Evolutionary conservation across 225 moss, liverwort and hornwort species (phyloP).

Genomic region (Marchantia paleacea): DNA sequence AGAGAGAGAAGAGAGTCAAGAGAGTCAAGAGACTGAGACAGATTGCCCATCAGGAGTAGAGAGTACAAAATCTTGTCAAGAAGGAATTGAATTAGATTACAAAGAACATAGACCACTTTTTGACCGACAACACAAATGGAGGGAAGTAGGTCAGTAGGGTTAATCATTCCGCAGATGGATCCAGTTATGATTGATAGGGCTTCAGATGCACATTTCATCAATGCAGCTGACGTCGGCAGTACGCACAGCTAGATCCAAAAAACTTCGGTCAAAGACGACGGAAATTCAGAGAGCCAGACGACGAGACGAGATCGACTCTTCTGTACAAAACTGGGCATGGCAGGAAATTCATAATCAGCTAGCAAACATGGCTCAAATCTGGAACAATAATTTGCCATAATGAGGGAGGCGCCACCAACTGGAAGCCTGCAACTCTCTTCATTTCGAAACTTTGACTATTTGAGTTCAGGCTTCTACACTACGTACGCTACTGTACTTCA

Average conservation of each 20-base stretch:
- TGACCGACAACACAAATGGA: not conserved
- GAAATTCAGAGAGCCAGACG: not conserved
- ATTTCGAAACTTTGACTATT: constrained; percentile 6
- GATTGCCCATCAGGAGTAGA: not conserved
- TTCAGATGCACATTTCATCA: constrained; percentile 1
- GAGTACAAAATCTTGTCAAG: not conserved
- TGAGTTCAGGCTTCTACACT: not conserved
- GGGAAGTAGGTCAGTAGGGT: not conserved
- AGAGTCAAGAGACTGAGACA: no score
- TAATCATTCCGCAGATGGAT: not conserved
- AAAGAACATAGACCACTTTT: not conserved
- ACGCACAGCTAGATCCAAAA: constrained; percentile 3
- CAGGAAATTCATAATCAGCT: not conserved
- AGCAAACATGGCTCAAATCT: not conserved
- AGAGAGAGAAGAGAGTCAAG: not conserved
- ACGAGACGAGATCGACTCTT: not conserved
- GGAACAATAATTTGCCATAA: constrained; percentile 2
- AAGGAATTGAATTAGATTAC: not conserved
- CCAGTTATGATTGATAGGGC: not conserved
- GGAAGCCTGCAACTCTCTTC: not conserved
- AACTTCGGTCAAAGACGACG: not conserved
- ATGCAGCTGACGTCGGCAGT: not conserved
- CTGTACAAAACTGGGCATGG: not conserved
- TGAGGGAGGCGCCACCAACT: not conserved
- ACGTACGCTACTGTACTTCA: not conserved